Conservation (phyloP, 2,329 filamentous ascomycete genomes). For the Claviceps sp. region DNA sequence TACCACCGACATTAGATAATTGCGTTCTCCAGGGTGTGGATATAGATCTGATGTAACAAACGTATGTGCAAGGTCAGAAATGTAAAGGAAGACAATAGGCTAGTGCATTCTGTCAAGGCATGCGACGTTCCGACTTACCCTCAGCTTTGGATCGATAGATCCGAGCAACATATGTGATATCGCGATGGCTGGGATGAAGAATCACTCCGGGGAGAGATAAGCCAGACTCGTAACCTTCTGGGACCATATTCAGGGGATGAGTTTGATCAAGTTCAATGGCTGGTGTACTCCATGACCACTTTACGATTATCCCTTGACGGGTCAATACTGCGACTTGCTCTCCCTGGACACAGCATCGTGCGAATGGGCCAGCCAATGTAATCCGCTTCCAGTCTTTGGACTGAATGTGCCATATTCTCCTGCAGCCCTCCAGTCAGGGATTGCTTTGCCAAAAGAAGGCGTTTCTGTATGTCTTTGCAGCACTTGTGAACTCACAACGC, state of each 20-base stretch:
- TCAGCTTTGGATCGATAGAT: background rate
- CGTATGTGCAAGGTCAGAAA: background rate
- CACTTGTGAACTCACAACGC: conserved; percentile 5
- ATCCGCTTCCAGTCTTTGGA: conserved; percentile 9
- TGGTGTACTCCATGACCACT: conserved; percentile 11
- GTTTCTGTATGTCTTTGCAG: background rate
- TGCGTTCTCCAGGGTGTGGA: background rate
- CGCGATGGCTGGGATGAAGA: background rate
- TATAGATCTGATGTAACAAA: background rate
- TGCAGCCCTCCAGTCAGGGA: background rate
- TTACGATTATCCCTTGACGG: conserved; percentile 9
- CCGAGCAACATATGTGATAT: conserved; percentile 1
- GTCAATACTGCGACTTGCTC: conserved; percentile 12
- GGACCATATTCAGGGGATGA: background rate
- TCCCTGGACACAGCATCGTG: conserved; percentile 9
- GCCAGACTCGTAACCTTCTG: background rate
- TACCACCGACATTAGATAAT: conserved; percentile 2
- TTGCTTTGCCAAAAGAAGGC: background rate
- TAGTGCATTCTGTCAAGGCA: background rate
- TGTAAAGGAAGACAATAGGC: background rate
- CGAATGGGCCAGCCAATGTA: conserved; percentile 9
- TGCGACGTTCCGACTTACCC: background rate
- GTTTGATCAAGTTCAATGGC: conserved; percentile 9
- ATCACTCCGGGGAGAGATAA: conserved; percentile 1
- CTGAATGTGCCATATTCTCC: conserved; percentile 12